These are phyloP conservation scores for Aeschynomene evenia DNA, from an alignment of 306 rosid genomes.

Conservation along the genomic window DNA sequence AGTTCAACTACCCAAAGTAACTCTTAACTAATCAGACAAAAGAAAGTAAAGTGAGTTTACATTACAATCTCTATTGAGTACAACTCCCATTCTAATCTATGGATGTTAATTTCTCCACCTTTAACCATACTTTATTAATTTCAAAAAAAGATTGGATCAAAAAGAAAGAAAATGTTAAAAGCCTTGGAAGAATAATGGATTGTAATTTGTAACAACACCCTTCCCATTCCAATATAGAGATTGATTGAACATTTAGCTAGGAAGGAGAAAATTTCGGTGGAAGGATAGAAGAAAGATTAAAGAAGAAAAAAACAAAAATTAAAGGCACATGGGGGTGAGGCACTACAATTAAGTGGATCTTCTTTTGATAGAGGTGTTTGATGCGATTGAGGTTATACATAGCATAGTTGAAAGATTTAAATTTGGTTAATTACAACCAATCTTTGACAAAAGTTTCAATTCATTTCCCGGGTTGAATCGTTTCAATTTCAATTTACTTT, in stretches of 20 bases:
- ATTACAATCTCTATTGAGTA: neutral
- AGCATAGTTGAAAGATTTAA: constrained; percentile 24
- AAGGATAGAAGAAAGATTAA: neutral
- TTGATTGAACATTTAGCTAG: neutral
- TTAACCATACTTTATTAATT: neutral
- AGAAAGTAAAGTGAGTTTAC: too few species aligned
- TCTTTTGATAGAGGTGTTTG: constrained; percentile 38
- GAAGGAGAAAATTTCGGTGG: constrained; percentile 18
- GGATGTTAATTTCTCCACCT: neutral
- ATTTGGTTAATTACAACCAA: constrained; percentile 20
- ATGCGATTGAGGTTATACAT: constrained; percentile 18
- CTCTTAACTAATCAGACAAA: constrained; percentile 34
- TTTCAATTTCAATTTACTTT: too few species aligned
- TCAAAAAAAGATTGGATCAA: too few species aligned
- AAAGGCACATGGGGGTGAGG: constrained; percentile 41
- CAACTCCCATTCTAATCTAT: neutral
- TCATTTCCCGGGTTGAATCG: neutral
- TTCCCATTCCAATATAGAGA: neutral
- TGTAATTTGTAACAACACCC: neutral
- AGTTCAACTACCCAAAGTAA: constrained; percentile 44
- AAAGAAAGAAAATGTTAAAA: neutral
- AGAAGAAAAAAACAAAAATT: neutral
- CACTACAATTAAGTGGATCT: constrained; percentile 36
- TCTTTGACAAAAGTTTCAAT: constrained; percentile 31
- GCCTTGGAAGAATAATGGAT: neutral